Evolutionary conservation across 306 rosid species (phyloP).

Genomic region (Elaeagnus macrophylla): DNA sequence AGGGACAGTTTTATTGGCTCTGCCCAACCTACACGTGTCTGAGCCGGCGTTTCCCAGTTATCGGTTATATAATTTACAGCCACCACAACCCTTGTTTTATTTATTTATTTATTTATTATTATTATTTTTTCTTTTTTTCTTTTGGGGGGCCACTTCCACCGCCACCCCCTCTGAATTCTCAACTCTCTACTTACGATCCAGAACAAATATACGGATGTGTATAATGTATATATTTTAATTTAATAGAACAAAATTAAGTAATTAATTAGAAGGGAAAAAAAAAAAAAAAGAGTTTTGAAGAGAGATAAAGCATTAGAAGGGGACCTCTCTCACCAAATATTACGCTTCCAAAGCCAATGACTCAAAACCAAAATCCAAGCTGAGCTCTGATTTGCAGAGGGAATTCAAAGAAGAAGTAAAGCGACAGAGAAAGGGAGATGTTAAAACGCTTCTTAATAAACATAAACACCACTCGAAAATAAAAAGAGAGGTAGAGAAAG

Average conservation of each 20-base stretch:
- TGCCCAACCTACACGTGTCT: conserved; percentile 41
- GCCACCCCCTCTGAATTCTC: too few relatives aligned
- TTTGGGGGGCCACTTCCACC: conserved; percentile 25
- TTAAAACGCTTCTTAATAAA: conserved; percentile 19
- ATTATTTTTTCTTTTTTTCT: conserved; percentile 6
- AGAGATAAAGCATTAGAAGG: conserved; percentile 39
- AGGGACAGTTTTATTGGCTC: conserved; percentile 3
- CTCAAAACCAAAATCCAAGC: conserved; percentile 4
- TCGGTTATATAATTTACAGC: conserved; percentile 27
- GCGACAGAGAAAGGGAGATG: conserved; percentile 3
- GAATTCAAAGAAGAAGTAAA: conserved; percentile 39
- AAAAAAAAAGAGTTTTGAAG: conserved; percentile 21
- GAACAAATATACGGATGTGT: too few relatives aligned
- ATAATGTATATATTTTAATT: too few relatives aligned
- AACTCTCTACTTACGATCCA: too few relatives aligned
- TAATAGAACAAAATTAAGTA: not conserved
- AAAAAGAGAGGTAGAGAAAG: conserved; percentile 18
- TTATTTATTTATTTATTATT: too few relatives aligned
- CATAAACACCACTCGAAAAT: conserved; percentile 21
- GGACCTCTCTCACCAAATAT: conserved; percentile 8
- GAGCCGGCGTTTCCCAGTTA: conserved; percentile 25
- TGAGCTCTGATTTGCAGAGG: conserved; percentile 61
- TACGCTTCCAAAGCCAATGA: conserved; percentile 44
- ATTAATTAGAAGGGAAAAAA: not conserved
- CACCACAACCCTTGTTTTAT: not conserved